These are phyloP conservation scores for Symbiodinium pilosum DNA, from an alignment of 73 alveolate genomes.

Conservation along the genomic window DNA sequence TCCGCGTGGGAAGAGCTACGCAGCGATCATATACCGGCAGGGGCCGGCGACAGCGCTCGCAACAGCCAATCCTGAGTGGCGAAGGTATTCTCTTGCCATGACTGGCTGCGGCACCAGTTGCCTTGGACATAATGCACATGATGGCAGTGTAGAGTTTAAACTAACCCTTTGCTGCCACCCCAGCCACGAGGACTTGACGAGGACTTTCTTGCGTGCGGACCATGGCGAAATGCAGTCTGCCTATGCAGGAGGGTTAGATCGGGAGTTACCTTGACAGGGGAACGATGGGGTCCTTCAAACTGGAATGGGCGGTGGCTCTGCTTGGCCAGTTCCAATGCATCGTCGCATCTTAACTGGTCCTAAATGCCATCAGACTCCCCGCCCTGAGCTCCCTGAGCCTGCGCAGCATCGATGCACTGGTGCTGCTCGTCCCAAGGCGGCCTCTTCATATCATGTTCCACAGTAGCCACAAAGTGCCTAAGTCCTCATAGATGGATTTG, in stretches of 20 bases:
- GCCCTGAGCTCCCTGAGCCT: background rate
- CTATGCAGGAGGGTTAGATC: no score
- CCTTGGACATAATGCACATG: no score
- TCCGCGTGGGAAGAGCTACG: conserved; percentile 85
- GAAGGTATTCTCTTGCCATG: no score
- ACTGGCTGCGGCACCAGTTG: no score
- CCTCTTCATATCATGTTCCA: background rate
- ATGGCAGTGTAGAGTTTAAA: no score
- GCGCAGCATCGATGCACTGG: conserved; percentile 6
- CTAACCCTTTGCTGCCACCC: background rate
- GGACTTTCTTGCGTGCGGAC: conserved; percentile 39
- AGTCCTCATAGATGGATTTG: no score
- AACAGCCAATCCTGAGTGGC: conserved; percentile 46
- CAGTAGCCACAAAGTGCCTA: no score
- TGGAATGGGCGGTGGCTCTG: no score
- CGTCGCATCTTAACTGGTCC: no score
- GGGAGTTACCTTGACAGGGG: no score
- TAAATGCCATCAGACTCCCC: background rate
- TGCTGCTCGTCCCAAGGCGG: conserved; percentile 84
- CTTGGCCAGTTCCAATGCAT: no score
- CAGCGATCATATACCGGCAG: conserved; percentile 72
- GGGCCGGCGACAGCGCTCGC: conserved; percentile 80
- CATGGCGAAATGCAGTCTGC: conserved; percentile 44
- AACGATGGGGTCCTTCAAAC: no score
- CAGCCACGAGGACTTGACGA: conserved; percentile 28